Base-by-base conservation (phyloP, 495 filamentous ascomycete genomes). In the Aspergillus affinis region DNA sequence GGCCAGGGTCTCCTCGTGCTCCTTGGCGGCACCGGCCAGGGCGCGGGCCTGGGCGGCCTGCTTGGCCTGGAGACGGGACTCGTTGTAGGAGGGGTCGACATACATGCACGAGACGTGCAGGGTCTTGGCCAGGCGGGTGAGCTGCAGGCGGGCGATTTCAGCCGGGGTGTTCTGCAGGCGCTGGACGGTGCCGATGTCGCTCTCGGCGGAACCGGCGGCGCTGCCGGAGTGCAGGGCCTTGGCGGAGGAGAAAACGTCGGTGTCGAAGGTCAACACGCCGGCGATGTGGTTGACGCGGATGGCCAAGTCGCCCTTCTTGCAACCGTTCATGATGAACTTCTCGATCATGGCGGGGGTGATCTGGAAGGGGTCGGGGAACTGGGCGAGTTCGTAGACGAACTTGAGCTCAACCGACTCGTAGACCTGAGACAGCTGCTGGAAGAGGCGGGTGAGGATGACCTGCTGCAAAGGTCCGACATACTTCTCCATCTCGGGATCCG, bases 271-370 rank as follows among this genome's bases (percentile, higher is more conserved):
- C 52, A 98, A 85, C 51, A 97, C 87, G 54, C 95, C 92, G 26
- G 92, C 90, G 60, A 91, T 90, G 73, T 98, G 94, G 68, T 98
- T 90, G 68, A 98, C 90, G 58, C 94, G 93, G 69, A 98, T 97
- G 48, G 94, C 88, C 51, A 98, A 84, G 66, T 98, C 95, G 30
- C 94, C 94, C 83, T 98, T 98, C 85, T 98, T 98, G 84, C 94
- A 97, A 60, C 94, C 94, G 76, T 98, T 98, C 94, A 98, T 98
- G 82, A 98, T 97, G 83, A 98, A 98, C 79, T 98, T 98, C 80
- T 98, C 94, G 59, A 98, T 96, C 61, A 90, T 96, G 64, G 86
- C 87, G 45, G 90, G 88, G 62, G 83, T 89, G 64, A 98, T 92
- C 78, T 97, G 89, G 86, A 95, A 98, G 23, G 94, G 93, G 66